Conservation (phyloP, 164 flowering plant genomes). For the Akebia trifoliata region DNA sequence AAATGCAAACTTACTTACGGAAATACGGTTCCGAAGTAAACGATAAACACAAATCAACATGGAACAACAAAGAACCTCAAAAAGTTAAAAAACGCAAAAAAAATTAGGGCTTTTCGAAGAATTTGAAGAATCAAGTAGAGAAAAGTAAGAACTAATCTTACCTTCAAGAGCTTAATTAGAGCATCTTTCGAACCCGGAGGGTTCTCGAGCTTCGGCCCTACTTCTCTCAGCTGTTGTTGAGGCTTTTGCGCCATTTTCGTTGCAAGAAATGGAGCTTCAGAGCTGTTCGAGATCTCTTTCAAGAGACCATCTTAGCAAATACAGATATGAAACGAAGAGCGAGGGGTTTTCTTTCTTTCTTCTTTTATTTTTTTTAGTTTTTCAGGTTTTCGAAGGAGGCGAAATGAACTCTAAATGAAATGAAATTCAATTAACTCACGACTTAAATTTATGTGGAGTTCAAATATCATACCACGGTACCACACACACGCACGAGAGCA, state of each 20-base stretch:
- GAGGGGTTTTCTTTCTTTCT: neutral
- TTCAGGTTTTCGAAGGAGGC: conserved; percentile 11
- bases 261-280: neutral
- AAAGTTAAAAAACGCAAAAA: neutral
- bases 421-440: conserved; percentile 4
- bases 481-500: too few relatives aligned
- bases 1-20: neutral
- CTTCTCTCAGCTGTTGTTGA: conserved; percentile 61
- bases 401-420: conserved; percentile 16
- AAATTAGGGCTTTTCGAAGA: neutral
- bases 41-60: neutral
- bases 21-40: neutral
- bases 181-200: conserved; percentile 72
- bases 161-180: conserved; percentile 80
- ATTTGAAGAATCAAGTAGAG: neutral
- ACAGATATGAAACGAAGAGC: neutral
- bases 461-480: too few relatives aligned
- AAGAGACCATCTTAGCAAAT: neutral
- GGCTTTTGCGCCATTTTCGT: conserved; percentile 48
- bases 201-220: conserved; percentile 77
- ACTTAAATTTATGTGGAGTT: too few relatives aligned
- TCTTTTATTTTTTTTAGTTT: too few relatives aligned
- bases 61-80: neutral
- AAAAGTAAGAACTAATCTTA: conserved; percentile 16
- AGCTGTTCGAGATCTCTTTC: neutral